These are phyloP conservation scores for Herpetospermum pedunculosum DNA, from an alignment of 306 rosid species.

Conservation along the genomic window DNA sequence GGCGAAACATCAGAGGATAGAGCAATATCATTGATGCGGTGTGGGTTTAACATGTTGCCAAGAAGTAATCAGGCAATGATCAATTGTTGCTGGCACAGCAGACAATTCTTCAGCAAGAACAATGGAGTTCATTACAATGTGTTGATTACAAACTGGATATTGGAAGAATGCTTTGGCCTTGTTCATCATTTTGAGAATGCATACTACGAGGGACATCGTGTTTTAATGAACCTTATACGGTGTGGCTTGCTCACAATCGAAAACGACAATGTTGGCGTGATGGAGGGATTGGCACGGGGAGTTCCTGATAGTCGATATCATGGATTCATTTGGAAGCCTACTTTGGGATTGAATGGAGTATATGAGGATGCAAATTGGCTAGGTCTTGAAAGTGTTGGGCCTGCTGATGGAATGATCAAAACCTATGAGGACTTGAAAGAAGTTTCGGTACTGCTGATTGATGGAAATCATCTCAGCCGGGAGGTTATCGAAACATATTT, in stretches of 20 bases:
- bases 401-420: conserved; percentile 13
- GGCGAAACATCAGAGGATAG: neutral
- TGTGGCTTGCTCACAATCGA: conserved; percentile 13
- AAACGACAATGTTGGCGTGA: conserved; percentile 4
- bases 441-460: conserved; percentile 15
- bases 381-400: conserved; percentile 15
- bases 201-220: conserved; percentile 15
- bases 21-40: neutral
- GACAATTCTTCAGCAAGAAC: conserved; percentile 5
- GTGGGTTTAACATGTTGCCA: conserved; percentile 12
- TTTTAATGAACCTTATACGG: conserved; percentile 20
- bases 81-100: conserved; percentile 20
- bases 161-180: conserved; percentile 21
- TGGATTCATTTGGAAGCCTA: conserved; percentile 6
- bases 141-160: conserved; percentile 28
- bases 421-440: conserved; percentile 3
- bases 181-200: conserved; percentile 11
- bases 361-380: conserved; percentile 7
- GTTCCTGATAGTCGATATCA: neutral
- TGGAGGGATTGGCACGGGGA: neutral
- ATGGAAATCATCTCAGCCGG: conserved; percentile 13
- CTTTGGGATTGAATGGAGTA: conserved; percentile 18
- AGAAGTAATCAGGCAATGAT: neutral
- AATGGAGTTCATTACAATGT: conserved; percentile 23
- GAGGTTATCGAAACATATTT: conserved; percentile 9